Evolutionary conservation across 176 grass and related monocot species (phyloP).

Genomic region (Olyra latifolia): DNA sequence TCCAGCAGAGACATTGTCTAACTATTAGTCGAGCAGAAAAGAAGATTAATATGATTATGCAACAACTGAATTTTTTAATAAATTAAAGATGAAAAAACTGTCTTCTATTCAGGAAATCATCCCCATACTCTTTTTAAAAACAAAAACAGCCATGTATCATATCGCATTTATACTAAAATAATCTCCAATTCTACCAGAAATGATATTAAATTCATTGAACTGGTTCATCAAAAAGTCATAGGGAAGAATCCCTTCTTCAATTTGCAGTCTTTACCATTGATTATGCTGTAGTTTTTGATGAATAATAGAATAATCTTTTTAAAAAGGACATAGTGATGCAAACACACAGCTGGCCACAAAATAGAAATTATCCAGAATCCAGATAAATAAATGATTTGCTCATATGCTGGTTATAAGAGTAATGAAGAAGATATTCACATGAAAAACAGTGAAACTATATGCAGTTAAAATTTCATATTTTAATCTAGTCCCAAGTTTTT

Average conservation of each 20-base stretch:
- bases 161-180: not conserved
- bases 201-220: not conserved
- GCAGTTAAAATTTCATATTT: not conserved
- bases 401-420: not conserved
- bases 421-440: not conserved
- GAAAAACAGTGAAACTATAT: not conserved
- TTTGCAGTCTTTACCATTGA: not conserved
- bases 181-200: not conserved
- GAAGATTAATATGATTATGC: constrained; percentile 24
- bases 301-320: not conserved
- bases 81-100: not conserved
- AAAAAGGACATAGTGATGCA: constrained; percentile 1
- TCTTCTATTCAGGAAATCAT: constrained; percentile 3
- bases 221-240: not conserved
- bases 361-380: not conserved
- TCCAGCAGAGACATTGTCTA: constrained; percentile 94
- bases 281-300: not conserved
- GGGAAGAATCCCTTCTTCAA: not conserved
- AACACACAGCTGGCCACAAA: not conserved
- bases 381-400: not conserved
- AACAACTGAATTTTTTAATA: not conserved
- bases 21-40: constrained; percentile 50
- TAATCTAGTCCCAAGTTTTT: not conserved
- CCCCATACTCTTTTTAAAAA: not conserved
- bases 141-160: not conserved